A percentile compares a stretch with the other conserved stretches of the same genome.
These are phyloP conservation scores for Paramecium primaurelia DNA, from an alignment of 73 alveolate species.

Conservation along the genomic window DNA sequence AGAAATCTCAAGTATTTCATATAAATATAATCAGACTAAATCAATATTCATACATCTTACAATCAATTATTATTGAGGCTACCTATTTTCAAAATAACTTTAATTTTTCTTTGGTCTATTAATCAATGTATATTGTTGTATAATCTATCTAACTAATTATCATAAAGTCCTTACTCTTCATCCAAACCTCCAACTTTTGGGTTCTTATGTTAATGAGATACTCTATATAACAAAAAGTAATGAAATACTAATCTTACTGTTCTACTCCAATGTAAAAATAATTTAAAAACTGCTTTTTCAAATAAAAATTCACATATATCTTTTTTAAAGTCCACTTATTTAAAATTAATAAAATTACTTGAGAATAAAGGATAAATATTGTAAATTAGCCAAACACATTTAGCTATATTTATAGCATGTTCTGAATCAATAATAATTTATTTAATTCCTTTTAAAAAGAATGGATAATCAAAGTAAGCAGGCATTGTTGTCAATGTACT, in stretches of 20 bases:
- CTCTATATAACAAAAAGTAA: background rate
- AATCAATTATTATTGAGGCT: background rate
- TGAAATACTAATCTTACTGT: conserved; percentile 31
- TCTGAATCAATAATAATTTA: background rate
- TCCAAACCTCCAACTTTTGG: background rate
- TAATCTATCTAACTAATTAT: background rate
- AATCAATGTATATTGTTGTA: background rate
- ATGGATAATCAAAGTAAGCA: conserved; percentile 22
- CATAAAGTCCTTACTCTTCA: background rate
- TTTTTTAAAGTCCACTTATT: background rate
- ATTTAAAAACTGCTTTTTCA: background rate
- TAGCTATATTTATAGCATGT: conserved; percentile 33
- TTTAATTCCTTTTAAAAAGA: conserved; percentile 7
- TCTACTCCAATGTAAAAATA: conserved; percentile 38
- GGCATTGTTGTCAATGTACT: conserved; percentile 13
- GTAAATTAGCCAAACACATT: conserved; percentile 30
- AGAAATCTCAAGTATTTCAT: background rate
- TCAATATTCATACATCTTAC: background rate
- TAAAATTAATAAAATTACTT: background rate
- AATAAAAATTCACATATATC: conserved; percentile 23
- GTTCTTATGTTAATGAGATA: conserved; percentile 24
- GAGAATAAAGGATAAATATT: background rate
- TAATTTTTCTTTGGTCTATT: conserved; percentile 11
- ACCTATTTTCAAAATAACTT: conserved; percentile 9
- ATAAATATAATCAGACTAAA: conserved; percentile 28